phyloP scores from a whole-genome alignment of 495 filamentous ascomycete genomes.

The Hypoxylon cercidicola region DNA sequence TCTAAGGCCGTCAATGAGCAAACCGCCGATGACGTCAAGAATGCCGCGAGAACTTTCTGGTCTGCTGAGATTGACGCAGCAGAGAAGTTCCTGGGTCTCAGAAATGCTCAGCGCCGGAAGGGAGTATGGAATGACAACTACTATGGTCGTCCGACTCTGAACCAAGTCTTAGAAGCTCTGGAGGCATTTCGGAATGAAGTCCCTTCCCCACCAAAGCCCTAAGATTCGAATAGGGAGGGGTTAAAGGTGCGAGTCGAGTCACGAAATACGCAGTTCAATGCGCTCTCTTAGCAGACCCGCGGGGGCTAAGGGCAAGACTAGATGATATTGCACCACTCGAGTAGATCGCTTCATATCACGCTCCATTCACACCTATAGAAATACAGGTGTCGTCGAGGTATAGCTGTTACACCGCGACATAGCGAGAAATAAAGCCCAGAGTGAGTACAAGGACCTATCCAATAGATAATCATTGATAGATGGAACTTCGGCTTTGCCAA shows the following conservation, averaged over 20 bases:
- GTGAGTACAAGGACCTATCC: conserved; percentile 1
- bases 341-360: neutral
- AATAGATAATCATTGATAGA: neutral
- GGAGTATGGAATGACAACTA: conserved; percentile 57
- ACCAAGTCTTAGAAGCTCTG: conserved; percentile 46
- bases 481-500: neutral
- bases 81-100: conserved; percentile 49
- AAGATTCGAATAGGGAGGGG: neutral
- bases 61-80: conserved; percentile 51
- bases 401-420: neutral
- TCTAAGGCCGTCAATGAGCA: conserved; percentile 30
- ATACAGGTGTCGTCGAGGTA: neutral
- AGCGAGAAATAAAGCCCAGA: neutral
- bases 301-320: conserved; percentile 7
- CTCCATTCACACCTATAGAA: conserved; percentile 10
- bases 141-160: conserved; percentile 51
- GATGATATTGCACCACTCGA: no score
- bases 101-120: conserved; percentile 42
- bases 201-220: neutral
- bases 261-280: neutral
- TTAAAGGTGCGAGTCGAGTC: neutral
- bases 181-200: conserved; percentile 33
- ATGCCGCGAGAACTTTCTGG: conserved; percentile 54
- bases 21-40: conserved; percentile 44
- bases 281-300: neutral